Percentiles rank a stretch among this genome's conserved stretches.
These are phyloP conservation scores for Ascosphaera aggregata DNA, from an alignment of 2,329 filamentous ascomycete genomes.

Conservation along the genomic window DNA sequence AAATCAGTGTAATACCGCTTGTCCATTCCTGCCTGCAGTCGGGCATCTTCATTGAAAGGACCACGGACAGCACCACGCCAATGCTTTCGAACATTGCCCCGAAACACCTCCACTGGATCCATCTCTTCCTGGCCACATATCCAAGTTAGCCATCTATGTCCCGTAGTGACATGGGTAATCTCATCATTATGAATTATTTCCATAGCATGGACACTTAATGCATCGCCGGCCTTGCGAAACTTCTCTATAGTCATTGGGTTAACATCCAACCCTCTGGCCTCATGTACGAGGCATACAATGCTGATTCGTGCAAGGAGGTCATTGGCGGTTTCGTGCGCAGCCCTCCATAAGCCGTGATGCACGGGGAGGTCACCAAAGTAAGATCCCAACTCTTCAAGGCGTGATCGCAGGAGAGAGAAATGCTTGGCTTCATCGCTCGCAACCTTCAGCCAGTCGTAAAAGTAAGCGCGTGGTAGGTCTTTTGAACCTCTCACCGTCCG, in stretches of 20 bases:
- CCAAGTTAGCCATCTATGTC: slow-evolving; percentile 25
- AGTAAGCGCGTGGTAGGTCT: slow-evolving; percentile 21
- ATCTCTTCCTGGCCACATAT: slow-evolving; percentile 23
- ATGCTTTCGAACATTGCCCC: slow-evolving; percentile 19
- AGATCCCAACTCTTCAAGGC: slow-evolving; percentile 23
- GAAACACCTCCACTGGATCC: slow-evolving; percentile 23
- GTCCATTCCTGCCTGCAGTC: slow-evolving; percentile 22
- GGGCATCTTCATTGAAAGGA: slow-evolving; percentile 23
- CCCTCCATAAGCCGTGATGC: slow-evolving; percentile 24
- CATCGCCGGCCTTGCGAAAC: slow-evolving; percentile 19
- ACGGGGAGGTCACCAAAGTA: slow-evolving; percentile 23
- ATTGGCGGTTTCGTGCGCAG: slow-evolving; percentile 19
- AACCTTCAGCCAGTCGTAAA: slow-evolving; percentile 26
- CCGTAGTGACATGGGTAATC: slow-evolving; percentile 26
- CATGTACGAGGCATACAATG: slow-evolving; percentile 25
- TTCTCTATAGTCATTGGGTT: slow-evolving; percentile 26
- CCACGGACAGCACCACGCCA: slow-evolving; percentile 21
- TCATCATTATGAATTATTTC: slow-evolving; percentile 26
- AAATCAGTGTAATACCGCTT: slow-evolving; percentile 18
- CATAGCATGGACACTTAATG: slow-evolving; percentile 17
- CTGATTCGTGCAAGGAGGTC: slow-evolving; percentile 24
- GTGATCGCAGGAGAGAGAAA: slow-evolving; percentile 22
- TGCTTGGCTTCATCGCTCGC: slow-evolving; percentile 26
- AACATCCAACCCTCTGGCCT: slow-evolving; percentile 23
- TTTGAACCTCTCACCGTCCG: slow-evolving; percentile 12